Percentiles rank a stretch among this genome's conserved stretches.
phyloP scores from a whole-genome alignment of 148 eudicot species.

The Persicaria tinctoria region DNA sequence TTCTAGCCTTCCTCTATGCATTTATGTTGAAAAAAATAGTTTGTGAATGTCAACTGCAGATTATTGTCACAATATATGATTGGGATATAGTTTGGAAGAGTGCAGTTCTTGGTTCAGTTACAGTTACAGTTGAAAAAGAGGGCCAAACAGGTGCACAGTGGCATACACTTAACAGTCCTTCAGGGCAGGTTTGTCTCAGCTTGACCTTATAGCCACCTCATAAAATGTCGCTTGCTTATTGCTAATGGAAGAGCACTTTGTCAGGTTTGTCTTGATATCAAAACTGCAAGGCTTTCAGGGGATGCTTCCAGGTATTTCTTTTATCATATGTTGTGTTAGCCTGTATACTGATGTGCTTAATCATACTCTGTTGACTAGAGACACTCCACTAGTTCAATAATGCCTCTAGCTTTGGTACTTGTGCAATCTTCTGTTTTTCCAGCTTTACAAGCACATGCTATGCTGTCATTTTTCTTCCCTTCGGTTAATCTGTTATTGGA shows the following conservation, averaged over 20 bases:
- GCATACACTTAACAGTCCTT: conserved; percentile 67
- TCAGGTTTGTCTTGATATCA: conserved; percentile 79
- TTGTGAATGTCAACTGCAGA: conserved; percentile 39
- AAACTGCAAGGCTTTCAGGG: conserved; percentile 43
- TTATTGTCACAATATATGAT: conserved; percentile 79
- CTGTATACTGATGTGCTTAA: neutral
- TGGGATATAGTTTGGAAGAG: conserved; percentile 97
- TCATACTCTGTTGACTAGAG: no score
- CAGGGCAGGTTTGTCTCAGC: conserved; percentile 60
- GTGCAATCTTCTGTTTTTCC: no score
- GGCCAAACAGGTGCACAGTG: conserved; percentile 74
- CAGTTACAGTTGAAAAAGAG: conserved; percentile 62
- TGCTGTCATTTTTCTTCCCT: neutral
- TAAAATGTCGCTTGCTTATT: conserved; percentile 4
- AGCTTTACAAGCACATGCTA: neutral
- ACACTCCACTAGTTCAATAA: no score
- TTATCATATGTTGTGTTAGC: neutral
- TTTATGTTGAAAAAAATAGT: conserved; percentile 1
- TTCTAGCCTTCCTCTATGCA: neutral
- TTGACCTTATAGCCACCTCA: neutral
- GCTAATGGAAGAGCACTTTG: conserved; percentile 8
- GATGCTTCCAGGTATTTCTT: conserved; percentile 52
- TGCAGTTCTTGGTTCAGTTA: conserved; percentile 81
- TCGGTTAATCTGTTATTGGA: neutral
- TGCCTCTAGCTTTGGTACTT: neutral